Evolutionary conservation across 768 basidiomycete genomes (phyloP), one percentile per base, ranked within the genome.

Genomic region (Mycena latifolia): DNA sequence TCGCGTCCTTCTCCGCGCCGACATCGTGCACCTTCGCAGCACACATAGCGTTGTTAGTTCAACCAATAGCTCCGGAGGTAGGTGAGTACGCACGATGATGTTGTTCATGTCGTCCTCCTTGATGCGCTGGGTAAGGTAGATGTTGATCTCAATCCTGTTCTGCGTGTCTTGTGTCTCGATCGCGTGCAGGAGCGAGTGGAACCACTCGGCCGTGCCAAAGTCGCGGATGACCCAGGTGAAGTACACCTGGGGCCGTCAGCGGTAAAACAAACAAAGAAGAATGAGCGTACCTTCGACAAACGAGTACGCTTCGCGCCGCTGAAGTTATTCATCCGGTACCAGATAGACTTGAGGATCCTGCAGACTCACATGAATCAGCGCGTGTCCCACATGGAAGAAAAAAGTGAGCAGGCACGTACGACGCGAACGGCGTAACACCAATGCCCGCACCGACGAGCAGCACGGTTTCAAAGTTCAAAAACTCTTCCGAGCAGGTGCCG

Each of bases 211-310:
- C 39, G 87, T 87, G 66, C 93, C 94, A 73, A 95, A 96, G 78
- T 96, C 95, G 71, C 94, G 91, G 77, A 97, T 97, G 73, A 96
- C 95, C 95, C 95, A 96, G 24, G 93, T 93, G 77, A 96, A 95
- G 84, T 95, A 95, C 47, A 94, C 89, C 85, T 85, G 7, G 6
- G 48, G 8, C 8, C 6, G 33, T 14, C 33, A 35, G 14, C 6
- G 14, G 6, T 35, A 7, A 35, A 35, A 7, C 14, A 14, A 35
- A 14, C 6, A 14, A 35, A 14, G 14, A 35, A 35, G 14, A 7
- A 14, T 35, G 33, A 35, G 33, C 61, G 43, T 52, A 88, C 92
- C 81, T 98, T 98, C 55, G 92, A 92, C 46, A 98, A 85, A 50
- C 93, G 87, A 1, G 95, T 96, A 22, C 89, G 87, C 78, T 91